Base-by-base conservation (phyloP, 148 eudicot genomes). In the Rhododendron henanense region DNA sequence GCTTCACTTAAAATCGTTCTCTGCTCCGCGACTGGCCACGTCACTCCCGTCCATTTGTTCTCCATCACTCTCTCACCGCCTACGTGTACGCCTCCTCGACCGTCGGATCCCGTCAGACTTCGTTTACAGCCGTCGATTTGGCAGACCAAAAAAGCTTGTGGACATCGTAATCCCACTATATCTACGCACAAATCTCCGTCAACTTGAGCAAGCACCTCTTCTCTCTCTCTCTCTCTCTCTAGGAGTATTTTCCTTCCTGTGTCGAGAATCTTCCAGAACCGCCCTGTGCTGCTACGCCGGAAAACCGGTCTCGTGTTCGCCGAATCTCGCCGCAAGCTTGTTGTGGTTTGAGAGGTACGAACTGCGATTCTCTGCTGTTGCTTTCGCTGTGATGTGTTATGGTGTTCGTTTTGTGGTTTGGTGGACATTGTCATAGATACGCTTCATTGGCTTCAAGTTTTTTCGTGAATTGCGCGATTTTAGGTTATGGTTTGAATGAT, bases 21-120 rank as follows among this genome's bases (percentile, higher is more conserved):
- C 47, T 85, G 83, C 83, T 85, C 78, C 39, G 41, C 33, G 44
- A 78, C 45, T 10, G 19, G 5, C 87, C 87, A 85, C 87, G 87
- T 85, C 82, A 82, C 28, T 80, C 80, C 33, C 69, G 19, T 1
- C 35, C 69, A 74, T 81, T n/a, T n/a, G n/a, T n/a, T 79, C 82
- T 85, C 85, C 78, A n/a, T 51, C 51, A 61, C 71, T 11, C 65
- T 31, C 45, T 51, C 18, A 5, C 31, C 10, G 19, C n/a, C 59
- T 28, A 82, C 82, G 86, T 87, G 88, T 39, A n/a, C 59, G 14
- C 6, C 51, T 33, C 39, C 2, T 0, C 8, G 28, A 21, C 88
- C 86, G 81, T 79, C 33, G 74, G 73, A 61, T 31, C 5, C 1
- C 3, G 6, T 67, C 0, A 13, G 37, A 21, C 50, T 4, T 4